These are phyloP conservation scores for Pyricularia sp. DNA, from an alignment of 2,329 filamentous ascomycete species.

Conservation along the genomic window DNA sequence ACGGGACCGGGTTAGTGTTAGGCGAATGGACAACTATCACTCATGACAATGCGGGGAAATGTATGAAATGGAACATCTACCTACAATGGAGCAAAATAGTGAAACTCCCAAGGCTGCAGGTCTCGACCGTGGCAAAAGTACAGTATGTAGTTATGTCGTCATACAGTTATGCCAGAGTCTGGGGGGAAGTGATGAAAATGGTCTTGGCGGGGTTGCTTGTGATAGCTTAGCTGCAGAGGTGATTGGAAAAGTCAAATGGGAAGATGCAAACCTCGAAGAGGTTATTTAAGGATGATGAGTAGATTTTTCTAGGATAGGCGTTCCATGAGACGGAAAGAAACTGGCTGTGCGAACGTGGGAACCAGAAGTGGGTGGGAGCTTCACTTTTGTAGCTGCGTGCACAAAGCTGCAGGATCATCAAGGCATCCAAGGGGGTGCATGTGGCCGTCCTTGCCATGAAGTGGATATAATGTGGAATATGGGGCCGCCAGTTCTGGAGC, in stretches of 20 bases:
- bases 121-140: neutral
- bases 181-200: neutral
- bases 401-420: neutral
- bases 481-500: neutral
- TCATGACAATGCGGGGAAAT: neutral
- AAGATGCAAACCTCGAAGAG: neutral
- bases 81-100: neutral
- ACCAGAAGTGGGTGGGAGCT: neutral
- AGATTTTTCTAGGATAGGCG: neutral
- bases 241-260: neutral
- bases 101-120: neutral
- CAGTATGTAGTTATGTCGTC: conserved; percentile 3
- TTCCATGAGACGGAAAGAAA: neutral
- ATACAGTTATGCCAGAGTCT: neutral
- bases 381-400: neutral
- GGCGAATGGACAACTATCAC: neutral
- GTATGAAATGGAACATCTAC: neutral
- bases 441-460: neutral
- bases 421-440: neutral
- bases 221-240: neutral
- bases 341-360: neutral
- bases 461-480: neutral
- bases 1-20: neutral
- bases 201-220: neutral
- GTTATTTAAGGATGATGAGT: neutral